Evolutionary conservation across 106 monocot species (phyloP), one percentile per base, ranked within the genome.

Genomic region (Dactylorhiza incarnata): DNA sequence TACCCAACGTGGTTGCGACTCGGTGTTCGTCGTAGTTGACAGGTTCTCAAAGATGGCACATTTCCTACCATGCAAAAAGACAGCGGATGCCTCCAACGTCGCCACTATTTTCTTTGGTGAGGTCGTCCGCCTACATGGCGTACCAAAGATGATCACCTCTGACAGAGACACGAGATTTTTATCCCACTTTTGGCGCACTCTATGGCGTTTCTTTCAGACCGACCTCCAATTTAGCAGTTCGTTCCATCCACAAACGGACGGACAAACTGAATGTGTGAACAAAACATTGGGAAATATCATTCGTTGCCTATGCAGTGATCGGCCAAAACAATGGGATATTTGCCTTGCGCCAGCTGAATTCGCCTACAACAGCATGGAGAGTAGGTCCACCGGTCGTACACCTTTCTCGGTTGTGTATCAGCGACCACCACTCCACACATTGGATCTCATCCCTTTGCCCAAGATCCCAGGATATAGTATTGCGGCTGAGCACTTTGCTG

Each of bases 1-100:
- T 9, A 78, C 68, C 6, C 49, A 78, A 54, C 43, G 10, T 25
- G 55, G 65, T 37, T 72, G 22, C 6, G 72, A 71, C 14, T 45
- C 14, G 6, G 23, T 78, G 6, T 19, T 78, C 16, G 72, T 72
- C 12, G 78, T 72, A n/a, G n/a, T n/a, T n/a, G n/a, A n/a, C n/a
- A n/a, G n/a, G n/a, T n/a, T n/a, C n/a, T n/a, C n/a, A n/a, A 78
- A 78, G 49, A 72, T 78, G 78, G 71, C 69, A 12, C 72, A 78
- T 23, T 72, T 78, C 17, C 25, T 78, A 2, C 55, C 71, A 23
- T 58, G 72, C 47, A 23, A 71, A 1, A 71, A 46, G 43, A 78
- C 56, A 3, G 15, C 12, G 0, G 72, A 78, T 78, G 78, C 71
- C 0, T 12, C 69, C 14, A 16, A 72, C 13, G 9, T 78, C 23